Conservation (phyloP, 2,329 filamentous ascomycete species). For the Elsinoe batatas region DNA sequence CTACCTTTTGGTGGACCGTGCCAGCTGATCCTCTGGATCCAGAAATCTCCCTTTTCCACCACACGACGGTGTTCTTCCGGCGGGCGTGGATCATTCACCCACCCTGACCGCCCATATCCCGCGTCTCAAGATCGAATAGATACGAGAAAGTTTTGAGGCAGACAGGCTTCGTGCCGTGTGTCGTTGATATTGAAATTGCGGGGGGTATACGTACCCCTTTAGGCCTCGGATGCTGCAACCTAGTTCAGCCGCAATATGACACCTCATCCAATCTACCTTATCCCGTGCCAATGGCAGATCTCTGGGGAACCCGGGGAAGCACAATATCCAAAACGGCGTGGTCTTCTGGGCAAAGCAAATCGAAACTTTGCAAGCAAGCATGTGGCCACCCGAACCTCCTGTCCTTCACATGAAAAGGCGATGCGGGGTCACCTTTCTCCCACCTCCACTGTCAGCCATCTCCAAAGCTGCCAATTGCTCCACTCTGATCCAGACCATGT, state of each 20-base stretch:
- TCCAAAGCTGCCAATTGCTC: background rate
- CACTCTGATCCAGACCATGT: constrained; percentile 1
- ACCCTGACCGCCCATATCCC: background rate
- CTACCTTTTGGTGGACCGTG: constrained; percentile 8
- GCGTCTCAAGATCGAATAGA: background rate
- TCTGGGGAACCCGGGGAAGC: background rate
- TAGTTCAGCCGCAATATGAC: background rate
- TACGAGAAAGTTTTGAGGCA: background rate
- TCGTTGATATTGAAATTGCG: constrained; percentile 1
- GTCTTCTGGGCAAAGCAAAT: background rate
- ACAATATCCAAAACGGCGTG: too few relatives aligned
- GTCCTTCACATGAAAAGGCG: background rate
- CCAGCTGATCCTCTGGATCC: background rate
- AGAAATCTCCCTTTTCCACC: background rate
- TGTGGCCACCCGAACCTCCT: background rate
- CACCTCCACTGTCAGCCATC: background rate
- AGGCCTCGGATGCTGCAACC: constrained; percentile 4
- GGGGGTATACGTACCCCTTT: constrained; percentile 4
- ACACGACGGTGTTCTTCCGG: background rate
- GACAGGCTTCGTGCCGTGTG: background rate
- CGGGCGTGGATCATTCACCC: background rate
- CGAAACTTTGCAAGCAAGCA: background rate
- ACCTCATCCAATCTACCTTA: constrained; percentile 6
- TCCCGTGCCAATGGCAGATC: background rate
- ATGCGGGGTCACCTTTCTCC: background rate